Conservation (phyloP, 2,329 filamentous ascomycete genomes). For the Trichoderma brevicompactum region DNA sequence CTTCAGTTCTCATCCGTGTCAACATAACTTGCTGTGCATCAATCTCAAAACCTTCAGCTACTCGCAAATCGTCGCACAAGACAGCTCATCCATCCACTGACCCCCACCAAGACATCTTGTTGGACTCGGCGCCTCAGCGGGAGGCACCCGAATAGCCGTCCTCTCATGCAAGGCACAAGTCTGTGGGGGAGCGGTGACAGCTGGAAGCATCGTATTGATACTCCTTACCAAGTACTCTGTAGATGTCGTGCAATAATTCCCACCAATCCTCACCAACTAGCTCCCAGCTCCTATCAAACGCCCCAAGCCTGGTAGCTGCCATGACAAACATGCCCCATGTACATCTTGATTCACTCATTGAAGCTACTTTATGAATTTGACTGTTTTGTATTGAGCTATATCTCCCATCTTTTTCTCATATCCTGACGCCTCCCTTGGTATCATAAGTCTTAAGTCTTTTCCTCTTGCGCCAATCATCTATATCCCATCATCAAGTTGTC, state of each 20-base stretch:
- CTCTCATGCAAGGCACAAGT: constrained; percentile 21
- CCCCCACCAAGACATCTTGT: constrained; percentile 18
- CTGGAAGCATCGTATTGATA: neutral
- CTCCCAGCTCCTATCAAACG: neutral
- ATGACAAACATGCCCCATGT: neutral
- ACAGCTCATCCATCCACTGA: constrained; percentile 17
- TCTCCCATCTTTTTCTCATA: constrained; percentile 11
- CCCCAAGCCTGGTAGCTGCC: neutral
- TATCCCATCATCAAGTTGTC: neutral
- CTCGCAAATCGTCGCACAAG: neutral
- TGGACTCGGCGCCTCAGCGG: constrained; percentile 2
- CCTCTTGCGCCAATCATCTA: constrained; percentile 9
- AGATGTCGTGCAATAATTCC: neutral
- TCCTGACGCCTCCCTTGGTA: constrained; percentile 27
- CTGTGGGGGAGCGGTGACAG: constrained; percentile 17
- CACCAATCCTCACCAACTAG: neutral
- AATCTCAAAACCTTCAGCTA: neutral
- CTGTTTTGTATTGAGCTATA: neutral
- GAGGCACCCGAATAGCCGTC: constrained; percentile 19
- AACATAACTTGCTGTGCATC: neutral
- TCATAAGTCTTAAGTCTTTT: neutral
- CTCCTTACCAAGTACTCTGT: no score
- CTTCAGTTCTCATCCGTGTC: no score
- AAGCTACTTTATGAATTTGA: neutral
- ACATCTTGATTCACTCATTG: neutral